Base-by-base conservation (phyloP, 1,284 basidiomycete species). In the Neolentinus lepideus region DNA sequence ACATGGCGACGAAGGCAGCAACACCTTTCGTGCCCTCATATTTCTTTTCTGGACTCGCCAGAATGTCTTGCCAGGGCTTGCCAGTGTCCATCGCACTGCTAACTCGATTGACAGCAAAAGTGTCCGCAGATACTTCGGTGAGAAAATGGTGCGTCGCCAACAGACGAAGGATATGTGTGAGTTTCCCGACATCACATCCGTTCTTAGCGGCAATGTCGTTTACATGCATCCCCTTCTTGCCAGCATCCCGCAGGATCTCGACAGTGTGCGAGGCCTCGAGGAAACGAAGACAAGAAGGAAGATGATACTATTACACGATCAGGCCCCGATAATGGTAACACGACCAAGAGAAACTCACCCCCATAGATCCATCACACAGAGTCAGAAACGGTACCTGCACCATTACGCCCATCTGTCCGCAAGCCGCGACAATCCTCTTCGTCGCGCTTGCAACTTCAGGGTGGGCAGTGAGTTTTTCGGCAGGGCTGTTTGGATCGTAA, bases 101-200 rank as follows among this genome's bases (percentile, higher is more conserved):
- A 53, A 88, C 73, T 19, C 85, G 77, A 61, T 85, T 89, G 54
- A 80, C 75, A 2, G 84, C 74, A 61, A 90, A 90, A 1, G 83
- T 79, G 61, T 88, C 79, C 6, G 84, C 85, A 11, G 75, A 70
- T 1, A 79, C 71, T 67, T 90, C 87, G 31, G 76, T 72, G 26
- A 85, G 72, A 53, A 88, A 76, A 63, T 89, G 87, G 62, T 88
- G 84, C 0, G 85, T 88, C 12, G 85, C 83, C 27, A 90, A 76
- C 19, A 90, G 72, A 35, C 87, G 83, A 29, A 90, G 74, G 21
- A 83, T 75, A 61, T 84, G 83, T 1, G 82, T 77, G 55, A 84
- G 69, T 66, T 78, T 79, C 52, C 66, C 70, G 54, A 73, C 64
- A 45, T 80, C 75, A 11, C 81, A 69, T 1, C 75, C 74, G 58